Conservation (phyloP, 768 basidiomycete species). For the Phylloporus arenicola region DNA sequence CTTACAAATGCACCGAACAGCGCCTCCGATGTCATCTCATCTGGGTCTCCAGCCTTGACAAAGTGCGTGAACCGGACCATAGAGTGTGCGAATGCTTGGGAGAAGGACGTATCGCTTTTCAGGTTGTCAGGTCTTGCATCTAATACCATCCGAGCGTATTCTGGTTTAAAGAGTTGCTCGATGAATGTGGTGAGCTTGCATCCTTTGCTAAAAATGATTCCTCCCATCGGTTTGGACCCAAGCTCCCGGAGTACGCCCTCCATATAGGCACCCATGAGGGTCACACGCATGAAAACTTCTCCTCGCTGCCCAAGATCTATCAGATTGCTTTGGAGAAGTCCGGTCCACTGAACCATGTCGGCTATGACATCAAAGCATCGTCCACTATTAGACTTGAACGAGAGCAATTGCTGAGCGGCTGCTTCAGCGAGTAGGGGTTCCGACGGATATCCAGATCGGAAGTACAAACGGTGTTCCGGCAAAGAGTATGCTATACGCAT, state of each 20-base stretch:
- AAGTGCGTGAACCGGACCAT: background rate
- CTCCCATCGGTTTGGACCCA: background rate
- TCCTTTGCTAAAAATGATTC: background rate
- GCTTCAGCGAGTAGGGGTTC: no score
- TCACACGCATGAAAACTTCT: background rate
- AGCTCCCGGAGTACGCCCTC: background rate
- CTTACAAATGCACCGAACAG: background rate
- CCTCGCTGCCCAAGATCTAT: background rate
- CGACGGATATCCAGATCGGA: background rate
- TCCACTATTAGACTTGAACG: no score
- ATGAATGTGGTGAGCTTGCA: background rate
- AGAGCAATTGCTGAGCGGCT: no score
- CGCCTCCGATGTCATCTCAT: no score
- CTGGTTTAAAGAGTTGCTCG: background rate
- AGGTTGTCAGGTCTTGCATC: background rate
- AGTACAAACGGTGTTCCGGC: background rate
- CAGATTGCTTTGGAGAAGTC: background rate
- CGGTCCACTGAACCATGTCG: background rate
- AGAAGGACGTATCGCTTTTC: background rate
- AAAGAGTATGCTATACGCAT: background rate
- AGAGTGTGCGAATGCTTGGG: background rate
- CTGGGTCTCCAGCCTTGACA: no score
- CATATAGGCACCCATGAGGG: background rate
- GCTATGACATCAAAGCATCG: no score
- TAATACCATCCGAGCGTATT: no score